Conservation (phyloP, 2,329 filamentous ascomycete genomes). For the Lachnellula cervina region DNA sequence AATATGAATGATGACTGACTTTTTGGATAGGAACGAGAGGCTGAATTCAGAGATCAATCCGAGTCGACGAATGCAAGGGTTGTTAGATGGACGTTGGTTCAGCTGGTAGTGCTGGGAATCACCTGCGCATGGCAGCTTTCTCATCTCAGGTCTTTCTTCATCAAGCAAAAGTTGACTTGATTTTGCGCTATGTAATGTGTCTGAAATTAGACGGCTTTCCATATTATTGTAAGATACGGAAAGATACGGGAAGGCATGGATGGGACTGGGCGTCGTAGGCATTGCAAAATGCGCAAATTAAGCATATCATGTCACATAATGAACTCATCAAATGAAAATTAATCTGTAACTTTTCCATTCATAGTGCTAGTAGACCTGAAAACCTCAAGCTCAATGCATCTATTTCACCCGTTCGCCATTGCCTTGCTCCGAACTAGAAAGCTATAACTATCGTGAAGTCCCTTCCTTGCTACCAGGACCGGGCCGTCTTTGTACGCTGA, state of each 20-base stretch:
- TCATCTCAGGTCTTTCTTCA: conserved; percentile 95
- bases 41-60: conserved; percentile 96
- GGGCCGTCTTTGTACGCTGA: conserved; percentile 18
- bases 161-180: conserved; percentile 98
- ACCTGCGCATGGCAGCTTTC: conserved; percentile 98
- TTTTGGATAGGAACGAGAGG: conserved; percentile 74
- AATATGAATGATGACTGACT: conserved; percentile 7
- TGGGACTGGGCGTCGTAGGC: neutral
- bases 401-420: conserved; percentile 31
- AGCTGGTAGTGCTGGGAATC: conserved; percentile 74
- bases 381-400: conserved; percentile 25
- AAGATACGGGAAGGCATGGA: conserved; percentile 3
- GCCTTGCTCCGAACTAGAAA: conserved; percentile 27
- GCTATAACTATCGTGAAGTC: conserved; percentile 27
- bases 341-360: conserved; percentile 25
- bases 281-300: neutral
- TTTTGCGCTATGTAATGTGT: neutral
- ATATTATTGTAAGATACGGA: conserved; percentile 6
- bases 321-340: conserved; percentile 1
- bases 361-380: conserved; percentile 21
- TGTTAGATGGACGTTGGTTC: conserved; percentile 88
- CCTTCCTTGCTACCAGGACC: conserved; percentile 25
- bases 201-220: neutral
- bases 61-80: conserved; percentile 89
- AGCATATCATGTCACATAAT: conserved; percentile 13